These are phyloP conservation scores for Haplosporangium sp. DNA, from an alignment of 371 early-diverging fungal genomes.

Conservation along the genomic window DNA sequence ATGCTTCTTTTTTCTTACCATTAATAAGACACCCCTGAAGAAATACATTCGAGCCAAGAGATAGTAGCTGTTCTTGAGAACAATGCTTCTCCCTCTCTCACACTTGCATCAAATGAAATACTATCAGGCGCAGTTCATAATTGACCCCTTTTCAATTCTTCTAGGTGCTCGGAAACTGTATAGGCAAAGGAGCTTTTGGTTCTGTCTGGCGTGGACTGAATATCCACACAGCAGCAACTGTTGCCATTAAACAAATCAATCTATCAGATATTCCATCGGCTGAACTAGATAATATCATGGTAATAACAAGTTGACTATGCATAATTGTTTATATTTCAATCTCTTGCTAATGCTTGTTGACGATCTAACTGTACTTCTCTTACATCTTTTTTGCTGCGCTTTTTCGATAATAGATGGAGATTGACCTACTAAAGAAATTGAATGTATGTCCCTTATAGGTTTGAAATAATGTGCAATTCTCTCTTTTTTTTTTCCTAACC, in stretches of 20 bases:
- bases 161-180: conserved; percentile 81
- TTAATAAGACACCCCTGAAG: too few relatives aligned
- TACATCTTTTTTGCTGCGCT: background rate
- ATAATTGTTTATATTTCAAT: background rate
- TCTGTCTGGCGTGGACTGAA: conserved; percentile 80
- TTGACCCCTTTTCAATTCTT: conserved; percentile 3
- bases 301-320: conserved; percentile 25
- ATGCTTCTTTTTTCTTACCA: background rate
- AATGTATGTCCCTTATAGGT: conserved; percentile 58
- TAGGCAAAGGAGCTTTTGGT: conserved; percentile 87
- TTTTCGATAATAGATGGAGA: conserved; percentile 64
- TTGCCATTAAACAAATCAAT: conserved; percentile 82
- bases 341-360: background rate
- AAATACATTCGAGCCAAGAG: too few relatives aligned
- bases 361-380: background rate
- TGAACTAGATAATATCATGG: conserved; percentile 69
- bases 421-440: conserved; percentile 73
- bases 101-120: background rate
- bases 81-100: background rate
- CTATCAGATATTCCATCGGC: conserved; percentile 60
- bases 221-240: conserved; percentile 76
- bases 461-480: background rate
- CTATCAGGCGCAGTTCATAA: background rate
- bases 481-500: background rate
- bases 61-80: background rate